These are phyloP conservation scores for Lactarius akahatsu DNA, from an alignment of 768 basidiomycete genomes.

Conservation along the genomic window DNA sequence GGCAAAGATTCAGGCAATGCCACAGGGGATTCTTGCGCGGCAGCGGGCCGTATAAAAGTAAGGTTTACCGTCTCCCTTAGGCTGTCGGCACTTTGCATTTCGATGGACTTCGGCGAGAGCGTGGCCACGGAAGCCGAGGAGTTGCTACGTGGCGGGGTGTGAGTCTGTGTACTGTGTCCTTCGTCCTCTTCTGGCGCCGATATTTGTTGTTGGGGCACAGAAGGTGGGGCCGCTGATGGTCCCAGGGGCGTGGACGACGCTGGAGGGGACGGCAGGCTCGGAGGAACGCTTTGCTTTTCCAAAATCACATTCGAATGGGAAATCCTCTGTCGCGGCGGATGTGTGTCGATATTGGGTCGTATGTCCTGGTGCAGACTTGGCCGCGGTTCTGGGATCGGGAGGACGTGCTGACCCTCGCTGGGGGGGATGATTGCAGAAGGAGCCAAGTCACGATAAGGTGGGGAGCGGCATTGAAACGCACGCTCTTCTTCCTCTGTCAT, in stretches of 20 bases:
- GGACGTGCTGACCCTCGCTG: background rate
- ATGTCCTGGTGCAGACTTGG: constrained; percentile 1
- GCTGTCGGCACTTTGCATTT: background rate
- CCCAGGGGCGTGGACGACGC: background rate
- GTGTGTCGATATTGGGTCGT: background rate
- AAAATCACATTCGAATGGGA: constrained; percentile 2
- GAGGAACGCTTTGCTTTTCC: background rate
- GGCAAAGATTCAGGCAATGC: background rate
- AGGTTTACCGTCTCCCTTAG: background rate
- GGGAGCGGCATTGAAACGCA: background rate
- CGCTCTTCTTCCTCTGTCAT: constrained; percentile 8
- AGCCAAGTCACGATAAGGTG: constrained; percentile 7
- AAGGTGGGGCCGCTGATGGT: background rate
- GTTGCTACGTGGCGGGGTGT: constrained; percentile 1
- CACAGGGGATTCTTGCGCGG: background rate
- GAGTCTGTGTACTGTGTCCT: background rate
- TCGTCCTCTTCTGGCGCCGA: background rate
- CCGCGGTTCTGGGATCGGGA: background rate
- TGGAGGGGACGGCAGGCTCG: background rate
- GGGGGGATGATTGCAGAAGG: background rate
- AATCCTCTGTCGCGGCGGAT: background rate
- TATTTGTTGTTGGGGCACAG: constrained; percentile 5
- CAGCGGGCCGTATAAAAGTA: background rate
- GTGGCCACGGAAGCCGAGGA: background rate
- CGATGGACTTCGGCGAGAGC: background rate